Percentiles rank a stretch among this genome's conserved stretches.
These are phyloP conservation scores for Astrocystis sublimbata DNA, from an alignment of 495 filamentous ascomycete genomes.

Conservation along the genomic window DNA sequence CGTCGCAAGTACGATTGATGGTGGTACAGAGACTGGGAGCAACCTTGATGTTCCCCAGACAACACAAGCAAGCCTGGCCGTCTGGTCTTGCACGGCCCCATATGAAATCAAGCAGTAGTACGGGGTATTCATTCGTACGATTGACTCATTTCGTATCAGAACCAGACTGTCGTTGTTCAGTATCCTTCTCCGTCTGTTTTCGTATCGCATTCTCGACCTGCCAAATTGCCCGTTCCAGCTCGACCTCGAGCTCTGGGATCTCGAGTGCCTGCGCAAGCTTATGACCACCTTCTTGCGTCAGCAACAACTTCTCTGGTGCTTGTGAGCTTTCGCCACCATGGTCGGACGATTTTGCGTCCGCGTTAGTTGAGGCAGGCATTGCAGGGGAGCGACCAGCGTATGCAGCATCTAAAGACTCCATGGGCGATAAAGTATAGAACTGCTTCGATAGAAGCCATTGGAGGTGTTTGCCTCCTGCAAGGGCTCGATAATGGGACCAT, in stretches of 20 bases:
- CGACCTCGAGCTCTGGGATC: constrained; percentile 79
- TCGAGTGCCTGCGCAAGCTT: constrained; percentile 70
- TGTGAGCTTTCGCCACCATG: constrained; percentile 33
- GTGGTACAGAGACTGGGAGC: background rate
- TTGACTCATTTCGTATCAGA: constrained; percentile 19
- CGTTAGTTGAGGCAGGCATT: no score
- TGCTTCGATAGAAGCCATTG: constrained; percentile 74
- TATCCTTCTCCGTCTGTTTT: constrained; percentile 43
- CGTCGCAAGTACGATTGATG: background rate
- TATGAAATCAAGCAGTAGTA: background rate
- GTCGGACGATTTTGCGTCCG: constrained; percentile 16
- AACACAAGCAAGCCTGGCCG: background rate
- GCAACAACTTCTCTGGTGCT: constrained; percentile 55
- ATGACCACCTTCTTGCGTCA: constrained; percentile 60
- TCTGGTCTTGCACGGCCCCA: background rate
- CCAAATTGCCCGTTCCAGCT: constrained; percentile 85
- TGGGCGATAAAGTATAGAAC: constrained; percentile 64
- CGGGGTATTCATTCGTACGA: background rate
- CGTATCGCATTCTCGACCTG: constrained; percentile 74
- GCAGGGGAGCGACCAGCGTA: constrained; percentile 52
- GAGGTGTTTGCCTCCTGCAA: constrained; percentile 81
- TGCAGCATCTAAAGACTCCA: constrained; percentile 65
- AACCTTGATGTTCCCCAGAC: background rate
- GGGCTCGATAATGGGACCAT: constrained; percentile 69
- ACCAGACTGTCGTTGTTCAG: constrained; percentile 10